phyloP scores from a whole-genome alignment of 225 moss, liverwort and hornwort genomes.

The Asterella californica region DNA sequence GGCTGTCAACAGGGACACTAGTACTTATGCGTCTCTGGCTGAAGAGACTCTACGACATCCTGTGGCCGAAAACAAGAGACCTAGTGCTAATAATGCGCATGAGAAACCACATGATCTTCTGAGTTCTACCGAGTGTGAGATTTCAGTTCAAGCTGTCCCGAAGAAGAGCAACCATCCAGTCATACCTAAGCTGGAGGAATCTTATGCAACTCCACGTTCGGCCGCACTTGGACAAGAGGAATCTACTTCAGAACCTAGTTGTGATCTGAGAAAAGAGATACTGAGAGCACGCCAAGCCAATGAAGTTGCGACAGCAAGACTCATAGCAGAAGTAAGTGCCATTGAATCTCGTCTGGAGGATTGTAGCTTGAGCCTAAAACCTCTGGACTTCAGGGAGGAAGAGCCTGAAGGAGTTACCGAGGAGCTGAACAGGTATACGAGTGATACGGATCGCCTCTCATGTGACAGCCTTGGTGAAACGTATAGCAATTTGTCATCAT shows the following conservation, averaged over 20 bases:
- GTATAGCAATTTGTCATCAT: slow-evolving; percentile 4
- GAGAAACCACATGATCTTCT: neutral
- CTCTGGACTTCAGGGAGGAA: slow-evolving; percentile 53
- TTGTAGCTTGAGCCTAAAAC: slow-evolving; percentile 62
- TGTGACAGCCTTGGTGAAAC: neutral
- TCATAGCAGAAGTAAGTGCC: slow-evolving; percentile 74
- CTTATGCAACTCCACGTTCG: neutral
- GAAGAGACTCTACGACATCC: slow-evolving; percentile 7
- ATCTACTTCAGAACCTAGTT: neutral
- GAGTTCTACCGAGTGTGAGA: neutral
- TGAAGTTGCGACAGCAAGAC: slow-evolving; percentile 66
- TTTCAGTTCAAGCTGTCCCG: neutral
- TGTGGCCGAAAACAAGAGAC: neutral
- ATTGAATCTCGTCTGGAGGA: slow-evolving; percentile 81
- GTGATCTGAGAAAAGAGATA: slow-evolving; percentile 43
- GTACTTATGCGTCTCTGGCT: neutral
- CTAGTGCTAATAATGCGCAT: neutral
- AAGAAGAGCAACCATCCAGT: neutral
- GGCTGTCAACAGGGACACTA: slow-evolving; percentile 22
- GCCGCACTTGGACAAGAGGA: neutral
- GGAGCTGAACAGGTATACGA: neutral
- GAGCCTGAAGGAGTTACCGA: neutral
- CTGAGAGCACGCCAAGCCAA: slow-evolving; percentile 57
- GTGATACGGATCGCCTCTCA: neutral
- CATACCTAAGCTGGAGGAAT: neutral